Evolutionary conservation across 2,329 filamentous ascomycete genomes (phyloP), one percentile per base, ranked within the genome.

Genomic region (Fusarium begoniae): DNA sequence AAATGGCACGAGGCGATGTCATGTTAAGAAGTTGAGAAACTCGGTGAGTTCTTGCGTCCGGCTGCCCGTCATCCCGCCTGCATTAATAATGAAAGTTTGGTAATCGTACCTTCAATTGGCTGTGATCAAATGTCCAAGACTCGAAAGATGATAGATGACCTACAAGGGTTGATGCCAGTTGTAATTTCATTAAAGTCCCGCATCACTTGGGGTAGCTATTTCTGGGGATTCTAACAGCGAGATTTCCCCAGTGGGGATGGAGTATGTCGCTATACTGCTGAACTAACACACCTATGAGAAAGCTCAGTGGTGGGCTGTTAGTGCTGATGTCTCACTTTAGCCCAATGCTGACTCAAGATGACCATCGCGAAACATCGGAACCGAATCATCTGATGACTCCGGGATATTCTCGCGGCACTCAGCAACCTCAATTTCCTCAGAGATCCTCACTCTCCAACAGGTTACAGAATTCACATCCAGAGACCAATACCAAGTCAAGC

Each of bases 81-180:
- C n/a, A 41, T 57, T 45, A 24, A n/a, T 47, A n/a, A 41, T 43
- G 24, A 15, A 28, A 40, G 41, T 65, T 72, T 61, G 44, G 69
- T 41, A 72, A 69, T 72, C 64, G 47, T 72, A 48, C 69, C 69
- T 37, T 73, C 35, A 44, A 72, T 69, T 72, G 58, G 69, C 37
- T 35, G 32, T 28, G 30, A 37, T 35, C 11, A 18, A 50, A n/a
- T 57, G 3, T 6, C n/a, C 26, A 18, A 20, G 20, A 22, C 40
- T 45, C 28, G 38, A 30, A 11, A 51, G 45, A 20, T 17, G 4
- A 30, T 24, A 14, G 22, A 30, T 32, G 30, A 37, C 20, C 8
- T 28, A 11, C 41, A 48, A 35, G 55, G 55, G 24, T 26, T 20
- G 38, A 28, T 43, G 14, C 24, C n/a, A 28, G 41, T 37, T 28